Evolutionary conservation across 805 yeast genomes (phyloP), one percentile per base, ranked within the genome.

Genomic region (Saturnispora bothae): DNA sequence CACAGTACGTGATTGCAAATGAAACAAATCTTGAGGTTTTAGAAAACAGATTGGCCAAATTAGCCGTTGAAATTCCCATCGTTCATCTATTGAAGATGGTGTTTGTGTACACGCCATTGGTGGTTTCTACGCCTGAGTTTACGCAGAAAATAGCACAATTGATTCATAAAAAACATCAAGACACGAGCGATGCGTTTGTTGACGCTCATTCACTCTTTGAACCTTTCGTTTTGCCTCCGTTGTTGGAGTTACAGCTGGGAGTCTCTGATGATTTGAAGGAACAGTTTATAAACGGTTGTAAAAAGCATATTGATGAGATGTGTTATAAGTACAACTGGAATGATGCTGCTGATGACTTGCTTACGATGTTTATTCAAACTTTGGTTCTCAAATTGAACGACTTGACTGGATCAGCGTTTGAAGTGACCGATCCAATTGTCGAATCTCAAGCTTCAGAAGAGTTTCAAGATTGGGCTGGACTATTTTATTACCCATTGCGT

Each of bases 401-500:
- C 13, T 35, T 48, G 3, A 38, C 46, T 4, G 36, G 43, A 5
- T 41, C 41, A n/a, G n/a, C n/a, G n/a, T 35, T 41, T 38, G 4
- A 14, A 5, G 8, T 32, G 1, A 41, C 45, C 2, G 34, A 42
- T 34, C 4, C 10, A 14, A 12, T 41, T 3, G 23, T 26, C 13
- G 17, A 28, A 1, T 42, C 40, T 3, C 35, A 53, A 14, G 34
- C 42, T 3, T 31, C 26, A 12, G 9, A 31, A n/a, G 8, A 10
- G 5, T 10, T 33, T 3, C 23, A 22, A 16, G 29, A 23, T n/a
- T 55, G 60, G 59, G 26, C 53, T 17, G 15, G 22, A 5, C 47
- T 47, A 5, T 46, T 50, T 28, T 52, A 50, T 20, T 31, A 14
- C 4, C 60, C 62, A 1, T 20, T 56, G 8, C 33, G 44, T 26